Base-by-base conservation (phyloP, 2,329 filamentous ascomycete species). In the Elsinoe perseae region DNA sequence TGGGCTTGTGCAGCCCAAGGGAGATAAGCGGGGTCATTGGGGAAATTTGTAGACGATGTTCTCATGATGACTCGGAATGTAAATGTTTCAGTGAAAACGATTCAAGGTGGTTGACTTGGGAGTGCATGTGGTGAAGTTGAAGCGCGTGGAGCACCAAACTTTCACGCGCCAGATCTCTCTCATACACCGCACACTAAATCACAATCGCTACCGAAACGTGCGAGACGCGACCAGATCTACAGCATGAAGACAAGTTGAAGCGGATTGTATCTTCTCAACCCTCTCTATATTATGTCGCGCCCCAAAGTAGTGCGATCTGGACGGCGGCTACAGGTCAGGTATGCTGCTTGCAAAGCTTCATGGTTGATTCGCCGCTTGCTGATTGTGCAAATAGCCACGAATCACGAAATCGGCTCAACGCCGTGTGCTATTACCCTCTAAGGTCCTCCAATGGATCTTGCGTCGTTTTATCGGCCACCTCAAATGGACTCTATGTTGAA, bases 21-120 rank as follows among this genome's bases (percentile, higher is more conserved):
- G 92, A 96, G 71, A 83, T 87, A 73, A 96, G 83, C 68, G 87
- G 84, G 64, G 92, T 92, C 95, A 98, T 98, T 56, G 40, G 48
- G 28, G 55, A 9, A 38, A 14, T 12, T 25, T 14, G 16, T 30
- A 3, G n/a, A 23, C 10, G 40, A 36, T 48, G 10, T 40, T 54
- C 10, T 30, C 52, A 54, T 44, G 21, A 54, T 54, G 40, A 36
- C 52, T 54, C 12, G 20, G 28, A 34, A 25, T 4, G 40, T 20
- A 18, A 21, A 6, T n/a, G n/a, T 20, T 43, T 7, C 6, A 6
- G 6, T 43, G 12, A 8, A 14, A 20, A 25, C 6, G 12, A 34
- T 8, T 18, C 14, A 12, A n/a, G 7, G 23, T 23, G 7, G 25
- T 12, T 7, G 50, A 27, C 32, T 21, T 38, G 30, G 32, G 50